Percentiles rank a stretch among this genome's conserved stretches.
These are phyloP conservation scores for Coemansia sp. DNA, from an alignment of 192 early-diverging fungal species.

Conservation along the genomic window DNA sequence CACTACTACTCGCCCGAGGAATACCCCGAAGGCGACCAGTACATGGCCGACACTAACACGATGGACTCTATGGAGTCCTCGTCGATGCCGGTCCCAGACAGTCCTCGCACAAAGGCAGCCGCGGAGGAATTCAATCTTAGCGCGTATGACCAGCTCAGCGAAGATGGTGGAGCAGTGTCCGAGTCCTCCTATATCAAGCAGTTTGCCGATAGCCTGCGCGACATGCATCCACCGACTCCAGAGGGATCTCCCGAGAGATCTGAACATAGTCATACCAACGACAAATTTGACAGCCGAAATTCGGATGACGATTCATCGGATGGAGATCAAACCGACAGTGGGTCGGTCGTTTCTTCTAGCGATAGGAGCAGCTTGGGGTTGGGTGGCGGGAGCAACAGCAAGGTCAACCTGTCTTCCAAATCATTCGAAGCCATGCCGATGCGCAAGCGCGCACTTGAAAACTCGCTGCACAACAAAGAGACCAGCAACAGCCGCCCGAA, in stretches of 20 bases:
- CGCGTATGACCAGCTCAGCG: constrained; percentile 28
- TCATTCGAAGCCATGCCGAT: constrained; percentile 14
- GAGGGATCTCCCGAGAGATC: not conserved
- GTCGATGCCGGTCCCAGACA: constrained; percentile 17
- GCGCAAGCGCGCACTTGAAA: constrained; percentile 37
- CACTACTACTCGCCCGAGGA: constrained; percentile 11
- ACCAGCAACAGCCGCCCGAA: constrained; percentile 9
- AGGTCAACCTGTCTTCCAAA: constrained; percentile 14
- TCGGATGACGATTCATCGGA: constrained; percentile 10
- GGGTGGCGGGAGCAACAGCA: constrained; percentile 23
- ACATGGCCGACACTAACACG: not conserved
- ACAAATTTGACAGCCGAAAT: constrained; percentile 9
- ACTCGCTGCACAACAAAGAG: constrained; percentile 3
- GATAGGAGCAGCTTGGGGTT: constrained; percentile 49
- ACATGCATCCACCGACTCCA: not conserved
- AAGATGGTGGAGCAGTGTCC: constrained; percentile 28
- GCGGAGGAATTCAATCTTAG: constrained; percentile 33
- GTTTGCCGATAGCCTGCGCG: constrained; percentile 28
- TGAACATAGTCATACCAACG: constrained; percentile 4
- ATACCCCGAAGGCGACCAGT: constrained; percentile 17
- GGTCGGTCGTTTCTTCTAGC: constrained; percentile 35
- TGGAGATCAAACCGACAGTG: constrained; percentile 23
- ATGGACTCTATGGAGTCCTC: not conserved
- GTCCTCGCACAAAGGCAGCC: constrained; percentile 3
- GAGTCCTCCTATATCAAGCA: constrained; percentile 47